phyloP scores from a whole-genome alignment of 768 basidiomycete genomes.

The Rhizopogon salebrosus region DNA sequence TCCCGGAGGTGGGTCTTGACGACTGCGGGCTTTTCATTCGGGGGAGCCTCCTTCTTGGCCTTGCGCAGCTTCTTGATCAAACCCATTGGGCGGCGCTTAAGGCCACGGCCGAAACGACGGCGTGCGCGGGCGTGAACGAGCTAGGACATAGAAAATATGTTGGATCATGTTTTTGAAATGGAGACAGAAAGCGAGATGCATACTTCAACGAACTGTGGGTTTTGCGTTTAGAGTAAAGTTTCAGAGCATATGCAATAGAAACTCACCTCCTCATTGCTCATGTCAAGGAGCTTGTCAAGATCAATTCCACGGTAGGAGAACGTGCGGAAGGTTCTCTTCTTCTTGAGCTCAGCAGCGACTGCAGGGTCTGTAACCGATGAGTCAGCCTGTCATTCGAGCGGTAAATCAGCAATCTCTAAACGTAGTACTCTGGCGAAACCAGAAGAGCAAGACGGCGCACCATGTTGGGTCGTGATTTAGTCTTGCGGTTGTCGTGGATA shows the following conservation, averaged over 20 bases:
- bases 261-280: constrained; percentile 91
- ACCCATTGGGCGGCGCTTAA: constrained; percentile 97
- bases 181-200: constrained; percentile 19
- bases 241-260: neutral
- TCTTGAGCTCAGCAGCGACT: constrained; percentile 96
- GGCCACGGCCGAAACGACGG: constrained; percentile 96
- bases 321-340: constrained; percentile 97
- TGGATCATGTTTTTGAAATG: constrained; percentile 2
- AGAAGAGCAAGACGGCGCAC: constrained; percentile 11
- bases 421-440: neutral
- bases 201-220: constrained; percentile 72
- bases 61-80: constrained; percentile 99
- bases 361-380: constrained; percentile 81
- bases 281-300: constrained; percentile 95
- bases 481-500: constrained; percentile 23
- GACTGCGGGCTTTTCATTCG: constrained; percentile 97
- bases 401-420: neutral
- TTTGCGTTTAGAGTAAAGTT: neutral
- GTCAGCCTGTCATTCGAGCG: constrained; percentile 57
- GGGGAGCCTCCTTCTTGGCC: constrained; percentile 98
- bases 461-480: constrained; percentile 27
- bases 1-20: constrained; percentile 99
- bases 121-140: constrained; percentile 98
- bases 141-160: constrained; percentile 32
- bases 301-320: constrained; percentile 98